Conservation (phyloP, 148 eudicot species). For the Diospyros lotus region DNA sequence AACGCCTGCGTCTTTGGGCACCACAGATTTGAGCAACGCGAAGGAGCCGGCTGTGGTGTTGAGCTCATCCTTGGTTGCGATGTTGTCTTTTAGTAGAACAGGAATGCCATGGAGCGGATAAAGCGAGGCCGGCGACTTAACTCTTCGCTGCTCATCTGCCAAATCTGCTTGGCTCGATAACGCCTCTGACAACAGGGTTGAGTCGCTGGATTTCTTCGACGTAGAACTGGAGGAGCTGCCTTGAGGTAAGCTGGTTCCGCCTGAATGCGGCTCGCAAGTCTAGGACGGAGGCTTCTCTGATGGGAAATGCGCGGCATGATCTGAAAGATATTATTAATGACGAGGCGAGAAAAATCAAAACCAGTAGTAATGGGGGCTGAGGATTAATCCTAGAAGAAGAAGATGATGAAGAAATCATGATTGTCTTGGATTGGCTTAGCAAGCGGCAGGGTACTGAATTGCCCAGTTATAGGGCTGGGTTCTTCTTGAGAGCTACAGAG, state of each 20-base stretch:
- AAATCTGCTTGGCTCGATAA: conserved; percentile 47
- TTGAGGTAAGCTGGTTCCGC: conserved; percentile 29
- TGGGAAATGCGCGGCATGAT: not conserved
- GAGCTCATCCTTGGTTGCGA: conserved; percentile 46
- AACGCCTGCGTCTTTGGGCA: conserved; percentile 56
- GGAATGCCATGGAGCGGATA: conserved; percentile 62
- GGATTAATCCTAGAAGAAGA: too few relatives aligned
- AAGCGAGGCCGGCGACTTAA: conserved; percentile 1
- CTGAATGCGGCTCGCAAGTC: conserved; percentile 23
- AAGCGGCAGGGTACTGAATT: too few relatives aligned
- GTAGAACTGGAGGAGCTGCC: conserved; percentile 41
- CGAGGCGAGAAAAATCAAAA: too few relatives aligned
- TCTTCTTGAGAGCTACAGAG: too few relatives aligned
- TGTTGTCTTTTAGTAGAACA: conserved; percentile 61
- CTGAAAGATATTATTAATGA: too few relatives aligned
- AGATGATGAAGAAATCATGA: too few relatives aligned
- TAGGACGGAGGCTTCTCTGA: conserved; percentile 14
- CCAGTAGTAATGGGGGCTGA: too few relatives aligned
- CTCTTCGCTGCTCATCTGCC: conserved; percentile 39
- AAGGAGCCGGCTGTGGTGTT: conserved; percentile 69
- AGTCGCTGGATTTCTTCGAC: conserved; percentile 31
- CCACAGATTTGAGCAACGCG: conserved; percentile 64
- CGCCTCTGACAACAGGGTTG: conserved; percentile 50
- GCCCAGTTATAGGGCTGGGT: too few relatives aligned
- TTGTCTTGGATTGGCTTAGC: too few relatives aligned